A percentile compares a stretch with the other conserved stretches of the same genome.
Evolutionary conservation across 1,139 yeast genomes (phyloP).

Genomic region (Hyphopichia burtonii): DNA sequence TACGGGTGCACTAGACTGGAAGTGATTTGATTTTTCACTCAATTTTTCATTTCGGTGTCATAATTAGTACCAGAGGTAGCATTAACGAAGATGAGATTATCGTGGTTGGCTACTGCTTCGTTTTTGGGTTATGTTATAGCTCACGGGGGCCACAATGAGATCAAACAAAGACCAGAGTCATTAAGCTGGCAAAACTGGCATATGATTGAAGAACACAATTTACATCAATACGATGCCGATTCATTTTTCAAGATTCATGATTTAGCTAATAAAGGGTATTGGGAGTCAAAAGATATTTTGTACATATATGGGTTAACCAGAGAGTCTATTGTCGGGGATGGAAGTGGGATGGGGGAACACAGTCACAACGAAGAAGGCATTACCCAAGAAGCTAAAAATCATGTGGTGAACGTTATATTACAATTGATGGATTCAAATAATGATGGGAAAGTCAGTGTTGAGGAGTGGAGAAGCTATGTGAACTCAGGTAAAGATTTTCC

Average conservation of each 20-base stretch:
- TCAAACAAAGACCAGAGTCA: slow-evolving; percentile 43
- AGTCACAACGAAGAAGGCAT: slow-evolving; percentile 55
- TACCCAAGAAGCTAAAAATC: slow-evolving; percentile 54
- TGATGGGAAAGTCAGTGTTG: slow-evolving; percentile 64
- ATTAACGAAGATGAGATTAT: too few species aligned
- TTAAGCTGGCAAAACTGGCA: slow-evolving; percentile 80
- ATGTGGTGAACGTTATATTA: slow-evolving; percentile 57
- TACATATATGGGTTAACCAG: slow-evolving; percentile 78
- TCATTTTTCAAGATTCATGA: slow-evolving; percentile 86
- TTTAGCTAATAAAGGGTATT: slow-evolving; percentile 47
- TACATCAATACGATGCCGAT: slow-evolving; percentile 70
- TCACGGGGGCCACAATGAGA: slow-evolving; percentile 18
- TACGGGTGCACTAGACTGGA: too few species aligned
- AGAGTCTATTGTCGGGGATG: slow-evolving; percentile 76
- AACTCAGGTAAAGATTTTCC: slow-evolving; percentile 73
- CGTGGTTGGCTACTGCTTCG: background rate
- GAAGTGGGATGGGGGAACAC: slow-evolving; percentile 86
- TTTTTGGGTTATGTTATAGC: slow-evolving; percentile 8
- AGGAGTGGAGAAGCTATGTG: slow-evolving; percentile 72
- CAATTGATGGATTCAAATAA: slow-evolving; percentile 59
- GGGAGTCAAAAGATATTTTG: slow-evolving; percentile 67
- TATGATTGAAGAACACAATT: slow-evolving; percentile 83
- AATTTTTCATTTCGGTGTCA: too few species aligned
- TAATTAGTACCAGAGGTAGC: too few species aligned
- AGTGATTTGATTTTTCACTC: too few species aligned